These are phyloP conservation scores for Globomyces sp. DNA, from an alignment of 371 early-diverging fungal genomes.

Conservation along the genomic window DNA sequence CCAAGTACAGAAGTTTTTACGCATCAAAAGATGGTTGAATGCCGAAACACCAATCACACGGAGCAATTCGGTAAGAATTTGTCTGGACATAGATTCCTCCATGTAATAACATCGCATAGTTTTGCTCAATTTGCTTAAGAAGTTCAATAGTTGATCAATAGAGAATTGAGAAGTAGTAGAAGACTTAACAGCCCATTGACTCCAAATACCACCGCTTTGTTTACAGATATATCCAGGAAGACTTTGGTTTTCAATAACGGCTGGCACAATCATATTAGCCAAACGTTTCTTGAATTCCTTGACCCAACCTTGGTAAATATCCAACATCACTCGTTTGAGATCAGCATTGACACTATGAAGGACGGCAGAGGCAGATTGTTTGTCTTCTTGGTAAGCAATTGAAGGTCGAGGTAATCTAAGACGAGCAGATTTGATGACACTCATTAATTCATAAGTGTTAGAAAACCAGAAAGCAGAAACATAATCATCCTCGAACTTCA, in stretches of 20 bases:
- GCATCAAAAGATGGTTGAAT: slow-evolving; percentile 94
- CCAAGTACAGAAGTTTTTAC: slow-evolving; percentile 57
- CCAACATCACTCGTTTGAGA: slow-evolving; percentile 58
- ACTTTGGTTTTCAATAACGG: slow-evolving; percentile 88
- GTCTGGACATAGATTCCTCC: slow-evolving; percentile 72
- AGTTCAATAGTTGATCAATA: slow-evolving; percentile 90
- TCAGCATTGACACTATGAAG: slow-evolving; percentile 48
- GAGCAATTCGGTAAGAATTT: slow-evolving; percentile 86
- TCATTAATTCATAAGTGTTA: slow-evolving; percentile 87
- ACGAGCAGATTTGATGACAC: slow-evolving; percentile 45
- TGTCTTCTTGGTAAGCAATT: slow-evolving; percentile 12
- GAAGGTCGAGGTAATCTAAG: slow-evolving; percentile 8
- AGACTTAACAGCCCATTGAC: slow-evolving; percentile 44
- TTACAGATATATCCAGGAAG: slow-evolving; percentile 87
- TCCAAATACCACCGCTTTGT: slow-evolving; percentile 83
- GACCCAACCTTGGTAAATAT: slow-evolving; percentile 82
- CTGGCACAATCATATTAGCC: slow-evolving; percentile 89
- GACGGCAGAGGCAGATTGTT: slow-evolving; percentile 10
- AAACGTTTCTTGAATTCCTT: slow-evolving; percentile 92
- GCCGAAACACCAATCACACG: slow-evolving; percentile 88
- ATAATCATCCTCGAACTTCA: slow-evolving; percentile 68
- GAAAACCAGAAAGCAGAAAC: slow-evolving; percentile 88
- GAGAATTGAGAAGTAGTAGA: slow-evolving; percentile 69
- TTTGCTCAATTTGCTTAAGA: slow-evolving; percentile 86
- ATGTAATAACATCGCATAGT: slow-evolving; percentile 95